These are phyloP conservation scores for Vigna reflexopilosa DNA, from an alignment of 306 rosid species.

Conservation along the genomic window DNA sequence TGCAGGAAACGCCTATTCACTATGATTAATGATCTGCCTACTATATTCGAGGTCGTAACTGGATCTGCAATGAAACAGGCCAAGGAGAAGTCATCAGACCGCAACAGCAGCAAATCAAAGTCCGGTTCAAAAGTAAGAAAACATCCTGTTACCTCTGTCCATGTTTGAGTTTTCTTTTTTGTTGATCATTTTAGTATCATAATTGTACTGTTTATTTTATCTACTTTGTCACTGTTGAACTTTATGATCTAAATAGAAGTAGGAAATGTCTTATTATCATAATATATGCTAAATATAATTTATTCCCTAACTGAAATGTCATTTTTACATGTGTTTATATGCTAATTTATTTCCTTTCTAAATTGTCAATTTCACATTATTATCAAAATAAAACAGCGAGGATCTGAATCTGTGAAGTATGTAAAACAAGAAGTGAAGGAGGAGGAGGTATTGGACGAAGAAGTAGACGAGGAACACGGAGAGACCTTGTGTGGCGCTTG, in stretches of 20 bases:
- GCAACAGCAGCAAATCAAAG: constrained; percentile 69
- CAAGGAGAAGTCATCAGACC: constrained; percentile 70
- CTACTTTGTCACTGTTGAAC: neutral
- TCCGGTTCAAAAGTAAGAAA: constrained; percentile 62
- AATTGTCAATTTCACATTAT: constrained; percentile 5
- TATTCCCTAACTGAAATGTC: no score
- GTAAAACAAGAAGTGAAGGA: constrained; percentile 54
- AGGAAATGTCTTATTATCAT: constrained; percentile 20
- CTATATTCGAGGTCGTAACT: constrained; percentile 67
- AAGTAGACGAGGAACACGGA: constrained; percentile 59
- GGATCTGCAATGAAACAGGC: constrained; percentile 58
- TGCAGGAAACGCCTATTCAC: constrained; percentile 68
- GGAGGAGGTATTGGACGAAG: constrained; percentile 46
- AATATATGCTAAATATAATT: neutral
- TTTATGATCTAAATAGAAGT: neutral
- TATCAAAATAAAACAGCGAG: constrained; percentile 49
- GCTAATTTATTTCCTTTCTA: constrained; percentile 10
- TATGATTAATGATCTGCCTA: constrained; percentile 73
- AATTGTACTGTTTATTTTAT: neutral
- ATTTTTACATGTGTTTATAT: neutral
- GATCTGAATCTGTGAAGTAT: constrained; percentile 52
- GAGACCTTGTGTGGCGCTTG: constrained; percentile 52
- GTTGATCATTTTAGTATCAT: neutral
- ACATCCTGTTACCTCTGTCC: neutral
- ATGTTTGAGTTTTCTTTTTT: neutral